Evolutionary conservation across 208 protist species (phyloP), one percentile per base, ranked within the genome.

Genomic region (Leishmania gerbilli): DNA sequence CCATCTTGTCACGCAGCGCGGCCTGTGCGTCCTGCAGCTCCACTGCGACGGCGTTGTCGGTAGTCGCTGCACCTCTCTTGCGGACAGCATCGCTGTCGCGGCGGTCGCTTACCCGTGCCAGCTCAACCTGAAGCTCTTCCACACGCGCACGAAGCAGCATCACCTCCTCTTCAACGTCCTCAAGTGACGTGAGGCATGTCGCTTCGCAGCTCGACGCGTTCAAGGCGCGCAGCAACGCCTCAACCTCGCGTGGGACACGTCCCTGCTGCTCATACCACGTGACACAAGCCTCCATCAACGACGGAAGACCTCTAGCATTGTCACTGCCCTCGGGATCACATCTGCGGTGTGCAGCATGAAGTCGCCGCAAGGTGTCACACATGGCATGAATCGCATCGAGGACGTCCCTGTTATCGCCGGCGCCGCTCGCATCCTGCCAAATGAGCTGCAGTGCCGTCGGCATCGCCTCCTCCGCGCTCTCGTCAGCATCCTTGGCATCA

Each of bases 1-100:
- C 68, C 19, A 80, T 72, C 56, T 87, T 87, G 45, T 64, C 58
- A 17, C 60, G 56, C 24, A 85, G 69, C 47, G 83, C 71, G 4
- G 84, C 55, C 76, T 82, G 69, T 6, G 84, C n/a, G 0, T 17
- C 40, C 15, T 76, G 53, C 37, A 85, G 37, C 47, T 82, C 71
- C 42, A 27, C 72, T 42, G 13, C 56, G 6, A 65, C 34, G 8
- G 19, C 24, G 2, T 27, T 37, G 19, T 34, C 56, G 3, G 37
- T n/a, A n/a, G 74, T 19, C 40, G 49, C 55, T n/a, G 27, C 74
- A 5, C 37, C 55, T 13, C 21, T 19, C 31, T 7, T 45, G 7
- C 31, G 21, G 42, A 34, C 47, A 13, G 40, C 45, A 7, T 80
- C 81, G 49, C 34, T 31, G 49, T 40, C 55, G 37, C 34, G 47